A percentile compares a stretch with the other conserved stretches of the same genome.
Conservation (phyloP, 352 stramenopile species). For the Phytophthora quininea region DNA sequence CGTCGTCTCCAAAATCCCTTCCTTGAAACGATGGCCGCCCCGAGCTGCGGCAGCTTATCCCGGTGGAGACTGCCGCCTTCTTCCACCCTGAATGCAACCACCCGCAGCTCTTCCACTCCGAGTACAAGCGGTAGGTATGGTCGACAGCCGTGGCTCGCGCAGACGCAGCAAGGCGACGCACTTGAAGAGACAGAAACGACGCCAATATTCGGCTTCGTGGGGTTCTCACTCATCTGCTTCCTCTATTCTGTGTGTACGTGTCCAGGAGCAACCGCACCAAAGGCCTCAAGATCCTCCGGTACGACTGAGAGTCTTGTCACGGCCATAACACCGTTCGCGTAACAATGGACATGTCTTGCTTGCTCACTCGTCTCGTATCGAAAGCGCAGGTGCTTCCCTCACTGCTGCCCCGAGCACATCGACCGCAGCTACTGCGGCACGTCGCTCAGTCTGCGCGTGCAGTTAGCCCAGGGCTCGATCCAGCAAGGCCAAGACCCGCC, state of each 20-base stretch:
- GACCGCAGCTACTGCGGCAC: slow-evolving; percentile 45
- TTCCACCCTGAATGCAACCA: neutral
- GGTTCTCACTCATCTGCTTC: neutral
- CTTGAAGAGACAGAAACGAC: neutral
- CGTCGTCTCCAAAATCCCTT: no score
- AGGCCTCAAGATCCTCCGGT: slow-evolving; percentile 2
- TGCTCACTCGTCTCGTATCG: neutral
- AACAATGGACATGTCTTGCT: no score
- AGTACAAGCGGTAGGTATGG: slow-evolving; percentile 4
- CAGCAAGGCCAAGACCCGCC: neutral
- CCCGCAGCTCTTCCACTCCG: neutral
- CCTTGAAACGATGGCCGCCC: no score
- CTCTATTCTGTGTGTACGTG: neutral
- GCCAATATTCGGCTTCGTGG: neutral
- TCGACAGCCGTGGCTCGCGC: no score
- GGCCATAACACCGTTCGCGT: no score
- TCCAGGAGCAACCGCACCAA: slow-evolving; percentile 6
- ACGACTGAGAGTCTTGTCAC: neutral
- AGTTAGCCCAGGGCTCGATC: neutral
- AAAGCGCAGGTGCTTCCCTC: slow-evolving; percentile 37
- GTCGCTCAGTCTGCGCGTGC: slow-evolving; percentile 31
- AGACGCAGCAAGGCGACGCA: neutral
- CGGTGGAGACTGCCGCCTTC: neutral
- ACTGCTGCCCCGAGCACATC: slow-evolving; percentile 46
- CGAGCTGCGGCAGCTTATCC: no score